phyloP scores from a whole-genome alignment of 805 yeast species.

The Groenewaldozyma salmanticensis region DNA sequence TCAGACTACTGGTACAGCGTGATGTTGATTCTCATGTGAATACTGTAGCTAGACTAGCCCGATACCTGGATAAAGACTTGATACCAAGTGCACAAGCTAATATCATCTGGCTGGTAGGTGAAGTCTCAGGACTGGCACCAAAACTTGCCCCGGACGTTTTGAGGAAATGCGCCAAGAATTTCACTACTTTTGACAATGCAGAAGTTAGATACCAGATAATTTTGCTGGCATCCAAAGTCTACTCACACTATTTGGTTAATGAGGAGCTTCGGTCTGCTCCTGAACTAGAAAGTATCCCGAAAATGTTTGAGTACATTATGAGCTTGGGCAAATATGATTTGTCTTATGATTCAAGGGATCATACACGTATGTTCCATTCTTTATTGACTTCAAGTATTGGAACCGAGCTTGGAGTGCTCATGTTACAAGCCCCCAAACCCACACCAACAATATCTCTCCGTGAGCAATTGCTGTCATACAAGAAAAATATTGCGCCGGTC shows the following conservation, averaged over 20 bases:
- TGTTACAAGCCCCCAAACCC: constrained; percentile 72
- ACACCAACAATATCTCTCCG: constrained; percentile 32
- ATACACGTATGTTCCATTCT: constrained; percentile 64
- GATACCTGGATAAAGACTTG: constrained; percentile 10
- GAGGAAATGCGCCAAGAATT: constrained; percentile 44
- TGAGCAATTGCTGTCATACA: constrained; percentile 6
- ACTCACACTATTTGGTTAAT: constrained; percentile 42
- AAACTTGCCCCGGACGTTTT: constrained; percentile 67
- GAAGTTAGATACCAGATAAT: constrained; percentile 65
- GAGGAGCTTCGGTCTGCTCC: constrained; percentile 18
- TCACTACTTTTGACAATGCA: constrained; percentile 37
- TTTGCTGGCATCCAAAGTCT: constrained; percentile 62
- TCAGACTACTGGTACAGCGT: constrained; percentile 62
- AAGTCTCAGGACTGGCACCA: constrained; percentile 43
- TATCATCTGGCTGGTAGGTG: constrained; percentile 87
- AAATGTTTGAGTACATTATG: constrained; percentile 52
- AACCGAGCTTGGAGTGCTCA: constrained; percentile 53
- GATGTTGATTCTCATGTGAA: constrained; percentile 44
- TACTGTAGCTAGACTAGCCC: constrained; percentile 44
- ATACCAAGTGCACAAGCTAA: constrained; percentile 57
- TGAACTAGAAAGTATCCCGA: constrained; percentile 24
- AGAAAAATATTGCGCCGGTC: neutral
- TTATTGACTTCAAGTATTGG: constrained; percentile 44
- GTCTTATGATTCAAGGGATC: constrained; percentile 69
- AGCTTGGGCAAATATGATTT: constrained; percentile 65